Conservation (phyloP, 176 grass and related monocot species). For the Oryza punctata region DNA sequence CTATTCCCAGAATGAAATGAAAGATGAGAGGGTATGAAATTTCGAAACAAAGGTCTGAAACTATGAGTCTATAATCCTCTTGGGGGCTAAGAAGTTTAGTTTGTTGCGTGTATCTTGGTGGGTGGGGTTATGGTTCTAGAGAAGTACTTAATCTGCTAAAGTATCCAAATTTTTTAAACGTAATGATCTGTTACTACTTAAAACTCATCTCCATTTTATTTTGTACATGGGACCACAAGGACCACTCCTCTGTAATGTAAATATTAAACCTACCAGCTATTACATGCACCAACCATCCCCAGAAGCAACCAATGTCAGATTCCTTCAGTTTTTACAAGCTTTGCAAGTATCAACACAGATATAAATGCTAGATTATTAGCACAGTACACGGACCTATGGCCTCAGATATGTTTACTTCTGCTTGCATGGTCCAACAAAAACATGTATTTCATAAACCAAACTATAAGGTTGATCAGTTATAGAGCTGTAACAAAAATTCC, state of each 20-base stretch:
- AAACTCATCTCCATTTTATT: constrained; percentile 15
- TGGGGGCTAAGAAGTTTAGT: background rate
- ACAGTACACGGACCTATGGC: background rate
- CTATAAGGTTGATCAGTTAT: background rate
- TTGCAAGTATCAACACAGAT: constrained; percentile 27
- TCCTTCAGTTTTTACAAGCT: constrained; percentile 22
- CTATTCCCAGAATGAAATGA: constrained; percentile 26
- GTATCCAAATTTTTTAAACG: background rate
- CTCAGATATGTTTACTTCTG: constrained; percentile 14
- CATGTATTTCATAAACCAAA: background rate
- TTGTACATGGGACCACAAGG: constrained; percentile 26
- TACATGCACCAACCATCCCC: constrained; percentile 7
- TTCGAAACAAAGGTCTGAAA: background rate
- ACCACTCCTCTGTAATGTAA: background rate
- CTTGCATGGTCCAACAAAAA: background rate
- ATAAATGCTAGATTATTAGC: constrained; percentile 26
- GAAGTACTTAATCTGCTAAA: constrained; percentile 22
- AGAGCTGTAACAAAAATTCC: background rate
- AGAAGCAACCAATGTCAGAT: constrained; percentile 6
- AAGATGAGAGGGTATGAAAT: background rate
- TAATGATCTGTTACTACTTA: constrained; percentile 24
- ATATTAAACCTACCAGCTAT: constrained; percentile 15
- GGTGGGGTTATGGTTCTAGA: constrained; percentile 29
- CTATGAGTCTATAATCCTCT: background rate
- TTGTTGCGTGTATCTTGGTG: background rate